These are phyloP conservation scores for Epichloe baconii DNA, from an alignment of 2,329 filamentous ascomycete species.

Conservation along the genomic window DNA sequence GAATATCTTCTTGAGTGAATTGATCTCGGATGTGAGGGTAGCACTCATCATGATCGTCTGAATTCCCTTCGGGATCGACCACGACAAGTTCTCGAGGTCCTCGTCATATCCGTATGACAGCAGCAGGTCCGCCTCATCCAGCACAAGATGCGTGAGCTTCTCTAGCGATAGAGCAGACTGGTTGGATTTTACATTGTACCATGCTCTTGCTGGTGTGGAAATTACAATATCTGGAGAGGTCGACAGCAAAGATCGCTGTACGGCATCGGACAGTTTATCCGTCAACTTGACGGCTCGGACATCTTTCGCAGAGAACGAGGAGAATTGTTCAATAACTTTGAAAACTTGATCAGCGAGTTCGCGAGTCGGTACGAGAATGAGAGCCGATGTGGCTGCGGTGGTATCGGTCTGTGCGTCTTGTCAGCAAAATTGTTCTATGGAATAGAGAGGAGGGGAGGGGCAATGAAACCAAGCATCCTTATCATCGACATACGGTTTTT, in stretches of 20 bases:
- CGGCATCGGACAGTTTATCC: constrained; percentile 78
- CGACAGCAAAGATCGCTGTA: constrained; percentile 74
- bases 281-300: constrained; percentile 75
- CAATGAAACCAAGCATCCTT: not conserved
- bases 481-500: constrained; percentile 43
- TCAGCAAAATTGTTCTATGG: not conserved
- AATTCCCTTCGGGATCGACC: constrained; percentile 67
- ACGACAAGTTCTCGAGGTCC: constrained; percentile 68
- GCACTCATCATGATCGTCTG: constrained; percentile 93
- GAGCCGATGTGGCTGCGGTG: constrained; percentile 48
- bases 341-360: constrained; percentile 88
- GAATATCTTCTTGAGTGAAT: constrained; percentile 74
- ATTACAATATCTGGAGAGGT: constrained; percentile 82
- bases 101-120: constrained; percentile 90
- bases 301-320: constrained; percentile 74
- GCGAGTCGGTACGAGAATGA: constrained; percentile 87
- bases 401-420: constrained; percentile 30
- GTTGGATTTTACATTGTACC: constrained; percentile 61
- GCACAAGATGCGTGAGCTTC: constrained; percentile 62
- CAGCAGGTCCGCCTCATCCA: constrained; percentile 91
- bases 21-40: constrained; percentile 77
- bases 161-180: constrained; percentile 51
- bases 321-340: constrained; percentile 63
- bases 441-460: not conserved
- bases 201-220: constrained; percentile 76